phyloP scores from a whole-genome alignment of 306 rosid species.

The Luffa acutangula region DNA sequence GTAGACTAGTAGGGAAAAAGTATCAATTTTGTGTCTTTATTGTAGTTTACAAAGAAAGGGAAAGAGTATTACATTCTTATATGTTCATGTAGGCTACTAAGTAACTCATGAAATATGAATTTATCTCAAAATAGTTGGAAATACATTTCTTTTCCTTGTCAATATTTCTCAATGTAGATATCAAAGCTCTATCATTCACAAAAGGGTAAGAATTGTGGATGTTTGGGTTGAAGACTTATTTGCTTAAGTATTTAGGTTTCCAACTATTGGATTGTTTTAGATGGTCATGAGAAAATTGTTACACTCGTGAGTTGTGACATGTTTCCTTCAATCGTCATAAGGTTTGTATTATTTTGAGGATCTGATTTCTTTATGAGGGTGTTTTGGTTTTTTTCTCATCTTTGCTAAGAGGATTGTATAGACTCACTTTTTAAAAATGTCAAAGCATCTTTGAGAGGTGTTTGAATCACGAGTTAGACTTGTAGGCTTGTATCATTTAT shows the following conservation, averaged over 20 bases:
- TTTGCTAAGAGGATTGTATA: neutral
- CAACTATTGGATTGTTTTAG: neutral
- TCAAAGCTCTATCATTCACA: neutral
- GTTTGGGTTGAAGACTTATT: neutral
- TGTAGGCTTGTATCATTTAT: neutral
- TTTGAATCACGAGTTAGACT: neutral
- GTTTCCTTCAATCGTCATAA: neutral
- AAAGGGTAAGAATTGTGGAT: neutral
- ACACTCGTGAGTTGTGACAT: neutral
- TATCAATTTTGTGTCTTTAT: neutral
- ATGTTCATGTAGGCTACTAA: neutral
- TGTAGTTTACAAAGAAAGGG: neutral
- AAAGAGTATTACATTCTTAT: neutral
- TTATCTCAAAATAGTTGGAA: neutral
- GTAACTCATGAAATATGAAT: neutral
- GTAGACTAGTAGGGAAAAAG: neutral
- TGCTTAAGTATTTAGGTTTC: neutral
- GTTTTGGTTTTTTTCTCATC: neutral
- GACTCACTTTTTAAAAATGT: neutral
- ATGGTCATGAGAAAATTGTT: neutral
- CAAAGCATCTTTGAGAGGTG: neutral
- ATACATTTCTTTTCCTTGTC: neutral
- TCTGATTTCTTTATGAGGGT: neutral
- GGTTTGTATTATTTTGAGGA: neutral
- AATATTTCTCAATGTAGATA: neutral